phyloP scores from a whole-genome alignment of 2,329 filamentous ascomycete species.

The Trichoderma sp. region DNA sequence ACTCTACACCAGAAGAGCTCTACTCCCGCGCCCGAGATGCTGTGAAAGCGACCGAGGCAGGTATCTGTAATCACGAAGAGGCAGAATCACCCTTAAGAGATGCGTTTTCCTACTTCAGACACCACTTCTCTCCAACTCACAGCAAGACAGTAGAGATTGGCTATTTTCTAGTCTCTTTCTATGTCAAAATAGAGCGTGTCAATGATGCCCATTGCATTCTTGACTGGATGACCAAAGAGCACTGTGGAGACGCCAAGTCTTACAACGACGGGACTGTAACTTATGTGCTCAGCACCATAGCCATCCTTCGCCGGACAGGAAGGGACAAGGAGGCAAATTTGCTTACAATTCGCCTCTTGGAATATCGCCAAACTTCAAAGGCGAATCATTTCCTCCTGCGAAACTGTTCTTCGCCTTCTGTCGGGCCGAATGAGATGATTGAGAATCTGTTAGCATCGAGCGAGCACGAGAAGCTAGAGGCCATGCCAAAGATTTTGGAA shows the following conservation, averaged over 20 bases:
- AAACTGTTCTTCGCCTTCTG: rapidly evolving
- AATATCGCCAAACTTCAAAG: background rate
- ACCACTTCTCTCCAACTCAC: background rate
- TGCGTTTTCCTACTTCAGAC: background rate
- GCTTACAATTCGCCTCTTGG: background rate
- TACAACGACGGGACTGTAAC: rapidly evolving
- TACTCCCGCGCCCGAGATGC: background rate
- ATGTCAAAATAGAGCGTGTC: background rate
- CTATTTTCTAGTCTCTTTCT: background rate
- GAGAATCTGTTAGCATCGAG: background rate
- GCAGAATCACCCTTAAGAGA: background rate
- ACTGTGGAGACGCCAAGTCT: too few species aligned
- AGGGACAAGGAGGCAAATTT: background rate
- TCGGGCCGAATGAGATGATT: background rate
- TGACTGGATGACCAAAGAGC: background rate
- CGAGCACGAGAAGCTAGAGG: background rate
- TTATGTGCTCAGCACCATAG: background rate
- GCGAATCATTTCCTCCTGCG: background rate
- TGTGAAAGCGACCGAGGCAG: background rate
- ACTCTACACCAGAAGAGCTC: background rate
- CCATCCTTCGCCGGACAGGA: background rate
- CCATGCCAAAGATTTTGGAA: background rate
- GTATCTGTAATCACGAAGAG: background rate
- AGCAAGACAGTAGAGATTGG: background rate
- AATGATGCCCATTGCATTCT: background rate